Conservation (phyloP, 2,329 filamentous ascomycete genomes). For the Aureobasidium sp. region DNA sequence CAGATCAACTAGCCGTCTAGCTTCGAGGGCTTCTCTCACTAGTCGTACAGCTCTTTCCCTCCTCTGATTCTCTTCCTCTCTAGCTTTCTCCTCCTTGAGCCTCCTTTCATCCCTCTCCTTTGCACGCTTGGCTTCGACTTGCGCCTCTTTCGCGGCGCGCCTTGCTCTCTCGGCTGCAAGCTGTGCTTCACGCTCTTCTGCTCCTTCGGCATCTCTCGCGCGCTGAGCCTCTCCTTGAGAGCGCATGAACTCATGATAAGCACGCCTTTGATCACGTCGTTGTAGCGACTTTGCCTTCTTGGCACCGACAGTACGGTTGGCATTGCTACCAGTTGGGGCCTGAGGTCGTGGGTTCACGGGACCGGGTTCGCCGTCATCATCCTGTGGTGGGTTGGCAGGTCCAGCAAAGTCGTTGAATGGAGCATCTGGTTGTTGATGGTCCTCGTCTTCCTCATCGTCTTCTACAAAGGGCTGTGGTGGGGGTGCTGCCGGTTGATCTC, state of each 20-base stretch:
- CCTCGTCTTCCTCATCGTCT: conserved; percentile 16
- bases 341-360: conserved; percentile 27
- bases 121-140: conserved; percentile 35
- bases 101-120: conserved; percentile 35
- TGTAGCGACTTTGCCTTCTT: conserved; percentile 46
- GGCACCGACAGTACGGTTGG: conserved; percentile 34
- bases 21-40: conserved; percentile 28
- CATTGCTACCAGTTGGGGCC: conserved; percentile 14
- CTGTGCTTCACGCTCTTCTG: conserved; percentile 39
- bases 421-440: conserved; percentile 7
- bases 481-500: neutral
- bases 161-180: conserved; percentile 35
- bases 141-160: conserved; percentile 36
- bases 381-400: neutral
- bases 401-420: neutral
- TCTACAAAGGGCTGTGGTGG: conserved; percentile 6
- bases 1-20: conserved; percentile 30
- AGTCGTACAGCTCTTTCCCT: conserved; percentile 28
- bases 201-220: conserved; percentile 35
- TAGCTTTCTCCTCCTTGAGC: conserved; percentile 33
- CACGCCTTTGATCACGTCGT: conserved; percentile 36
- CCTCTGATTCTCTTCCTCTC: conserved; percentile 33
- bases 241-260: conserved; percentile 45
- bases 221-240: conserved; percentile 42
- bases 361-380: conserved; percentile 25